Conservation (phyloP, 2,329 filamentous ascomycete genomes). For the Paraphoma chrysanthemicola region DNA sequence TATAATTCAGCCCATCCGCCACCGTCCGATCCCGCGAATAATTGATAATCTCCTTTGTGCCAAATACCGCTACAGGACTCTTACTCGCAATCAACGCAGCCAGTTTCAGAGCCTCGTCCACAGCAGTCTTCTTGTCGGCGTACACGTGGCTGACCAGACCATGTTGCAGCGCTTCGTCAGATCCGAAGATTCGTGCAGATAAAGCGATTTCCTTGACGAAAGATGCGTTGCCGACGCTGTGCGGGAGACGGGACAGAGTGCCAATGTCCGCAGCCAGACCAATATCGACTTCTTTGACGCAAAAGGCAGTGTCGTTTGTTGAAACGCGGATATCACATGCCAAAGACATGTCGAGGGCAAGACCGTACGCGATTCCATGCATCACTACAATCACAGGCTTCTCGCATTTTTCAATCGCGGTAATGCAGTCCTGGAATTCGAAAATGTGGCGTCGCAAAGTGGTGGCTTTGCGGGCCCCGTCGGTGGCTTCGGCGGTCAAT, state of each 20-base stretch:
- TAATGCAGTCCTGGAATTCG: conserved; percentile 82
- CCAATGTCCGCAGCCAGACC: conserved; percentile 82
- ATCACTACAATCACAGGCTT: conserved; percentile 63
- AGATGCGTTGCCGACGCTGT: conserved; percentile 71
- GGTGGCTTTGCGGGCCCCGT: conserved; percentile 66
- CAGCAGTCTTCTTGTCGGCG: conserved; percentile 65
- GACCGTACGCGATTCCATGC: conserved; percentile 46
- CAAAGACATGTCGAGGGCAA: conserved; percentile 61
- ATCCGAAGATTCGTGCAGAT: conserved; percentile 72
- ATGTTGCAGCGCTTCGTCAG: conserved; percentile 71
- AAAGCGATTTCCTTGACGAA: conserved; percentile 84
- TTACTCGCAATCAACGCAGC: conserved; percentile 75
- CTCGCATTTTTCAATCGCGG: conserved; percentile 81
- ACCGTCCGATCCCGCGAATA: conserved; percentile 80
- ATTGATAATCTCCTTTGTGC: conserved; percentile 87
- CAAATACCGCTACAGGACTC: conserved; percentile 86
- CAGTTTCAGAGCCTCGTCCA: conserved; percentile 65
- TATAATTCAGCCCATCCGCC: conserved; percentile 81
- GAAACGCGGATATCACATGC: conserved; percentile 75
- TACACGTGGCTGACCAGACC: conserved; percentile 74
- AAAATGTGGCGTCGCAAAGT: conserved; percentile 69
- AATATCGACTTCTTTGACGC: conserved; percentile 84
- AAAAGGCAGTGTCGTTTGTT: conserved; percentile 65
- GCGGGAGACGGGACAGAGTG: conserved; percentile 75
- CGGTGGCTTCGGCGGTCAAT: conserved; percentile 51